These are phyloP conservation scores for Aspergillus jensenii DNA, from an alignment of 2,329 filamentous ascomycete species.

Conservation along the genomic window DNA sequence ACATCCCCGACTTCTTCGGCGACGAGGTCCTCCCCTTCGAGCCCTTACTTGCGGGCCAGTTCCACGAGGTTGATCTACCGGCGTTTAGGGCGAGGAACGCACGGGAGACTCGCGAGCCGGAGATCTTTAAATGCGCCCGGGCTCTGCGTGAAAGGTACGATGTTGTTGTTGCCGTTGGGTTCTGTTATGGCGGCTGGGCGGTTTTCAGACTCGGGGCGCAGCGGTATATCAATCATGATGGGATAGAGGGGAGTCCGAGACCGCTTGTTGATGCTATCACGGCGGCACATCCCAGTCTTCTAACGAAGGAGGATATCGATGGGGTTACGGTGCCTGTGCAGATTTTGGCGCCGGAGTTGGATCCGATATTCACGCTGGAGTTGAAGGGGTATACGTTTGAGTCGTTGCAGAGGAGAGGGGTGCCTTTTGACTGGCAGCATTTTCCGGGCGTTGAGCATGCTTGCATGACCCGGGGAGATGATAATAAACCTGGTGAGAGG, in stretches of 20 bases:
- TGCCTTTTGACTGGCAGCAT: conserved; percentile 53
- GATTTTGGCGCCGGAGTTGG: conserved; percentile 52
- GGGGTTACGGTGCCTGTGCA: conserved; percentile 51
- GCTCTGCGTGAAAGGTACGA: conserved; percentile 26
- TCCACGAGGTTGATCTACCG: conserved; percentile 37
- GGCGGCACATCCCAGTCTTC: conserved; percentile 46
- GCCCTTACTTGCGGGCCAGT: conserved; percentile 27
- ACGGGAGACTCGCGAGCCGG: conserved; percentile 39
- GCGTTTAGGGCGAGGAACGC: conserved; percentile 40
- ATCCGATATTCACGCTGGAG: conserved; percentile 45
- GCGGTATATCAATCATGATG: no score
- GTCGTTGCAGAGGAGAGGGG: conserved; percentile 36
- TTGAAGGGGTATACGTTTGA: conserved; percentile 47
- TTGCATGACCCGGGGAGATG: conserved; percentile 46
- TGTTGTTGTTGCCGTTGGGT: conserved; percentile 47
- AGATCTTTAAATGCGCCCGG: conserved; percentile 37
- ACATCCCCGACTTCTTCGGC: conserved; percentile 41
- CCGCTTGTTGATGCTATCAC: conserved; percentile 49
- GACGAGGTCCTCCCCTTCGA: conserved; percentile 36
- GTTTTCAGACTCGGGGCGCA: conserved; percentile 46
- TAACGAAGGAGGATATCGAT: conserved; percentile 50
- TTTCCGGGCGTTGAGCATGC: conserved; percentile 53
- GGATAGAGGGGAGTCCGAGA: conserved; percentile 23
- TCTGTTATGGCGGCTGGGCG: conserved; percentile 56
- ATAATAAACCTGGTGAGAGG: conserved; percentile 44